These are phyloP conservation scores for Globisporangium alternatum DNA, from an alignment of 352 stramenopile genomes.

Conservation along the genomic window DNA sequence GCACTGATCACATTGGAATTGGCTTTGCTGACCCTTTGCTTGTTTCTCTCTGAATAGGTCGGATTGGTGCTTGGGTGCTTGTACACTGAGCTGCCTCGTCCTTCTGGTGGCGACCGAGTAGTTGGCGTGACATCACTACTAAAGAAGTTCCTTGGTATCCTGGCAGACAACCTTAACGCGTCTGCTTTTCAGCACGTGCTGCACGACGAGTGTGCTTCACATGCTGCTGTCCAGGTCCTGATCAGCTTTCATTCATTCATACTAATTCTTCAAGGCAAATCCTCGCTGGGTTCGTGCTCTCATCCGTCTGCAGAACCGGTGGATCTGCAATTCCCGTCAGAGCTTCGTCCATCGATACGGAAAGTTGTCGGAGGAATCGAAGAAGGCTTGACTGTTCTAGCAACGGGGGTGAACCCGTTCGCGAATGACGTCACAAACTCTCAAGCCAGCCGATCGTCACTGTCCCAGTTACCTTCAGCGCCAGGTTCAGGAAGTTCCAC, in stretches of 20 bases:
- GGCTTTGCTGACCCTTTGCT: conserved; percentile 11
- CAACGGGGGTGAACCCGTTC: conserved; percentile 16
- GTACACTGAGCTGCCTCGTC: conserved; percentile 22
- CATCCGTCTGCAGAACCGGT: conserved; percentile 63
- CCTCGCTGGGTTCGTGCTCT: conserved; percentile 28
- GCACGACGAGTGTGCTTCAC: conserved; percentile 18
- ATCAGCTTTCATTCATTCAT: conserved; percentile 59
- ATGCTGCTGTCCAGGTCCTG: conserved; percentile 35
- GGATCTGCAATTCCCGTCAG: conserved; percentile 49
- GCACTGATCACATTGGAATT: conserved; percentile 4
- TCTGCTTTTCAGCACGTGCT: conserved; percentile 11
- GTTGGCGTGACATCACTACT: conserved; percentile 23
- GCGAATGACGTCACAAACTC: not conserved
- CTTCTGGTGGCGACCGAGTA: conserved; percentile 12
- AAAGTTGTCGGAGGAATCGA: conserved; percentile 46
- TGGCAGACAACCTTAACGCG: conserved; percentile 32
- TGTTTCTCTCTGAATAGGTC: conserved; percentile 25
- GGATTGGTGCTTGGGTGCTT: conserved; percentile 35
- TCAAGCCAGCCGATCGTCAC: not conserved
- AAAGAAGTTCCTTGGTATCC: conserved; percentile 43
- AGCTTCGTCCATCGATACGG: conserved; percentile 54
- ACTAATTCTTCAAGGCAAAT: conserved; percentile 54
- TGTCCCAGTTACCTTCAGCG: not conserved
- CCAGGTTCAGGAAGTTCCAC: conserved; percentile 3
- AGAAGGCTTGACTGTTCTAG: conserved; percentile 24